phyloP scores from a whole-genome alignment of 345 rosid species.

The Salix udensis region DNA sequence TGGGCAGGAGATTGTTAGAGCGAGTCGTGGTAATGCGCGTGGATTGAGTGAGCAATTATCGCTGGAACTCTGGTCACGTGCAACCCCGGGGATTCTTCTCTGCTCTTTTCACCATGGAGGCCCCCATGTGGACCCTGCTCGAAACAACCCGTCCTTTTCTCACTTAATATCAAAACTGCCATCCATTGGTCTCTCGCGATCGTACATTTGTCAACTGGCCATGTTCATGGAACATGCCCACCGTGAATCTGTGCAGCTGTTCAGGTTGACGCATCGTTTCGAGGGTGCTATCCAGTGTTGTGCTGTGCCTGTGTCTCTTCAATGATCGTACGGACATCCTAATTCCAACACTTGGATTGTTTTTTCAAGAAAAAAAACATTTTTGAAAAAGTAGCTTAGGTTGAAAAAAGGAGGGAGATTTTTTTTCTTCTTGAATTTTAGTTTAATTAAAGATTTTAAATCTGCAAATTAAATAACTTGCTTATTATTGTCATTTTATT shows the following conservation, averaged over 20 bases:
- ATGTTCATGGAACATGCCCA: constrained; percentile 12
- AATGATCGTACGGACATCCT: no score
- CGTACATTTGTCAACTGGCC: constrained; percentile 11
- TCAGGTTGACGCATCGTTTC: background rate
- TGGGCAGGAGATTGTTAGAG: background rate
- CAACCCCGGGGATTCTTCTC: constrained; percentile 40
- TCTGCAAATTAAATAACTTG: no score
- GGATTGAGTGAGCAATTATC: background rate
- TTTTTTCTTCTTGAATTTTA: no score
- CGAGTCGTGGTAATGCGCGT: background rate
- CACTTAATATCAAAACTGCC: constrained; percentile 13
- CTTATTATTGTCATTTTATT: no score
- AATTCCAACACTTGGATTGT: no score
- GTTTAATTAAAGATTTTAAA: no score
- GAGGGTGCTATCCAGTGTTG: background rate
- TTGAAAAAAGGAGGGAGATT: no score
- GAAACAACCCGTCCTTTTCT: constrained; percentile 7
- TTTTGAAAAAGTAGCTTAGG: no score
- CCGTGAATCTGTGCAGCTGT: background rate
- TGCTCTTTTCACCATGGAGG: background rate
- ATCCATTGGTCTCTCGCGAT: background rate
- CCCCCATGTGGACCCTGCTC: constrained; percentile 19
- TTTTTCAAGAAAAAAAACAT: no score
- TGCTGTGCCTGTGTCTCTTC: no score
- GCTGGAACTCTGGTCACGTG: constrained; percentile 48